These are phyloP conservation scores for Phytophthora podocarpi DNA, from an alignment of 352 stramenopile species.

Conservation along the genomic window DNA sequence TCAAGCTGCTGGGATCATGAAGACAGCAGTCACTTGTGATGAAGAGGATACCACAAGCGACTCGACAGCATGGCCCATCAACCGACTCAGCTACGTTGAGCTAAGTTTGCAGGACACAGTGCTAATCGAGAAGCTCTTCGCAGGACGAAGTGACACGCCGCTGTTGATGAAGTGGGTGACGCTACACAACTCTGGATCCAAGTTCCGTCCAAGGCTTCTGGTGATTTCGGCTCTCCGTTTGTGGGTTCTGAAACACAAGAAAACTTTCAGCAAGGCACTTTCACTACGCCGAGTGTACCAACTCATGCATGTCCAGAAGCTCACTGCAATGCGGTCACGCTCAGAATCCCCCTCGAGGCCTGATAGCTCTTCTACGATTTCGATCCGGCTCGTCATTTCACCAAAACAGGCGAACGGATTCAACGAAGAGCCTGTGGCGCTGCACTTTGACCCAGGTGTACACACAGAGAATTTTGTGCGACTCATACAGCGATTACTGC, in stretches of 20 bases:
- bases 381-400: conserved; percentile 39
- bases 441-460: conserved; percentile 66
- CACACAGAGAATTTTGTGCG: conserved; percentile 59
- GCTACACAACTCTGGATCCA: conserved; percentile 38
- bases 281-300: conserved; percentile 41
- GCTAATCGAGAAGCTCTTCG: conserved; percentile 58
- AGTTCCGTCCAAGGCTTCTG: conserved; percentile 54
- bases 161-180: conserved; percentile 72
- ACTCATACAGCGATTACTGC: conserved; percentile 56
- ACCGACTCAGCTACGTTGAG: conserved; percentile 70
- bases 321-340: conserved; percentile 40
- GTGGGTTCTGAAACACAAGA: conserved; percentile 56
- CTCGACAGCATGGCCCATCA: conserved; percentile 56
- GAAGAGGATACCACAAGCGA: conserved; percentile 29
- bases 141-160: conserved; percentile 46
- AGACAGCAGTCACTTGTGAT: conserved; percentile 10
- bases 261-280: conserved; percentile 45
- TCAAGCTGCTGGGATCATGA: conserved; percentile 14
- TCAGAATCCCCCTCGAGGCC: conserved; percentile 3
- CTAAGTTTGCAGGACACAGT: conserved; percentile 44
- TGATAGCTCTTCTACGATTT: conserved; percentile 26
- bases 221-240: conserved; percentile 64
- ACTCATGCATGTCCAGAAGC: conserved; percentile 48
- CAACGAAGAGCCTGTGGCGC: conserved; percentile 8
- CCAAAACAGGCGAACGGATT: conserved; percentile 5